phyloP scores from a whole-genome alignment of 108 stramenopile species.

The Seminavis robusta region DNA sequence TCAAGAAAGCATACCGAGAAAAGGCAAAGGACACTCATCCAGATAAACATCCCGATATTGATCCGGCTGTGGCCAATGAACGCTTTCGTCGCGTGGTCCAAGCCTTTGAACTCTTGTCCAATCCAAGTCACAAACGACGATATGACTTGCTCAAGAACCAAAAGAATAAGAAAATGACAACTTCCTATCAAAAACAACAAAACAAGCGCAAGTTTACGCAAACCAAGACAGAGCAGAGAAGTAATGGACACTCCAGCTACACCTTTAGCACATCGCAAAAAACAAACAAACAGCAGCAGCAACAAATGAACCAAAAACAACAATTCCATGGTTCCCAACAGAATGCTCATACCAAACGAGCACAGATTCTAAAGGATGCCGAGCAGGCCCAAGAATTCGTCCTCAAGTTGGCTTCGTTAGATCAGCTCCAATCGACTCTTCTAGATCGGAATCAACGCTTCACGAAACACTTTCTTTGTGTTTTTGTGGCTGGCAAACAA shows the following conservation, averaged over 20 bases:
- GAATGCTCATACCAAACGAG: not conserved
- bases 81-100: not conserved
- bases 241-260: no score
- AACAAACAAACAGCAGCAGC: not conserved
- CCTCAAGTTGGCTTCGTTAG: not conserved
- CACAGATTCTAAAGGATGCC: not conserved
- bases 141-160: not conserved
- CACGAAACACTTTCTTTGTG: slow-evolving; percentile 13
- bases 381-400: not conserved
- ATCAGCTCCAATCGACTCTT: not conserved
- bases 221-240: no score
- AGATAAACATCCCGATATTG: slow-evolving; percentile 7
- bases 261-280: no score
- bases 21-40: slow-evolving; percentile 27
- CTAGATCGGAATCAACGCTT: slow-evolving; percentile 1
- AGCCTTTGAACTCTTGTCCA: not conserved
- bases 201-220: no score
- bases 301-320: not conserved
- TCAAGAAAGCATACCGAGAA: slow-evolving; percentile 36
- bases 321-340: not conserved
- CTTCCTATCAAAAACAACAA: no score
- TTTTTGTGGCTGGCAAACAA: slow-evolving; percentile 14
- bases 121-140: not conserved
- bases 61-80: slow-evolving; percentile 1
- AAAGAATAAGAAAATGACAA: no score